Conservation (phyloP, 139 green algal genomes). For the Nannochloris sp. region DNA sequence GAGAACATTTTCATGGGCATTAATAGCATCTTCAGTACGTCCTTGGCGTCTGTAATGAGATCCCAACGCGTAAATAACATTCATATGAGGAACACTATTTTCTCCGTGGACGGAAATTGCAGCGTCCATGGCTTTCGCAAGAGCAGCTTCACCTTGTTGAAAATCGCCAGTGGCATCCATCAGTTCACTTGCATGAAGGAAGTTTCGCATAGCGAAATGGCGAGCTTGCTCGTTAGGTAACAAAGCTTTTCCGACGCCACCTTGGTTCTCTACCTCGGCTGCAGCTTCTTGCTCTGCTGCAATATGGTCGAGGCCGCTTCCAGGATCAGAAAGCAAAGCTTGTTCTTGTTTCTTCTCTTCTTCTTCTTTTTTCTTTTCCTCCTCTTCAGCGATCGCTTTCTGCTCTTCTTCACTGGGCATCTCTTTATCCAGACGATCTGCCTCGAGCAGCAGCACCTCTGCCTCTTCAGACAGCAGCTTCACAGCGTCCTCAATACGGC, state of each 20-base stretch:
- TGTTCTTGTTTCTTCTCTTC: background rate
- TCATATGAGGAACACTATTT: slow-evolving; percentile 18
- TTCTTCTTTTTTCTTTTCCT: slow-evolving; percentile 1
- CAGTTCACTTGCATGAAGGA: slow-evolving; percentile 27
- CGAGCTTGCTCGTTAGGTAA: slow-evolving; percentile 2
- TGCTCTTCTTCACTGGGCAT: background rate
- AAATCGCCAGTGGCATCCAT: slow-evolving; percentile 20
- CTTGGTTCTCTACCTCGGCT: background rate
- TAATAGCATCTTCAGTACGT: slow-evolving; percentile 10
- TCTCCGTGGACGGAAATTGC: slow-evolving; percentile 10
- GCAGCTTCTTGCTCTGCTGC: background rate
- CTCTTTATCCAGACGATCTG: slow-evolving; percentile 14
- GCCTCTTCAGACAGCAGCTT: slow-evolving; percentile 12
- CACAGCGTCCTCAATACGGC: slow-evolving; percentile 3
- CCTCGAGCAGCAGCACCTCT: slow-evolving; percentile 16
- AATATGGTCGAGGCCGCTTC: background rate
- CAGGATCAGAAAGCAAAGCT: background rate
- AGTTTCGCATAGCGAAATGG: slow-evolving; percentile 28
- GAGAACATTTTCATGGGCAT: slow-evolving; percentile 21
- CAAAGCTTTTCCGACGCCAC: background rate
- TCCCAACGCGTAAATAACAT: slow-evolving; percentile 25
- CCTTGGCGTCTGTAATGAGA: slow-evolving; percentile 18
- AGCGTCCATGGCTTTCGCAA: slow-evolving; percentile 15
- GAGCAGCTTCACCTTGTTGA: background rate
- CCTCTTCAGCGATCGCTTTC: slow-evolving; percentile 1